Evolutionary conservation across 192 early-diverging fungal genomes (phyloP).

Genomic region (Podila epigama): DNA sequence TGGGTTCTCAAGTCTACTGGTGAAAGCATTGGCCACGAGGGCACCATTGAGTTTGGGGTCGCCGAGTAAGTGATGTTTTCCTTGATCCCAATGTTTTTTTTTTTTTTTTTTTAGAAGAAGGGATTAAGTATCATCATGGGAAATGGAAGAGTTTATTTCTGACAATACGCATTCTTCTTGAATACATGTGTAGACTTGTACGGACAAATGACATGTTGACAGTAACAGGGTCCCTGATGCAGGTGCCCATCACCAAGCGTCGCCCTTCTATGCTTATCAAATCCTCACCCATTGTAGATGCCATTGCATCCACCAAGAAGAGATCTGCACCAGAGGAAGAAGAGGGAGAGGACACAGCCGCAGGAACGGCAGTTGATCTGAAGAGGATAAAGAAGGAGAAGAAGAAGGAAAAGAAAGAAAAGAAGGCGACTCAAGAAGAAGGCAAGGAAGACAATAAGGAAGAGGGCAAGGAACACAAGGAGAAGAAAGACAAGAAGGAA

Average conservation of each 20-base stretch:
- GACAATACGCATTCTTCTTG: not conserved
- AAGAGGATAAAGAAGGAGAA: slow-evolving; percentile 55
- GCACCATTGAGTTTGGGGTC: slow-evolving; percentile 75
- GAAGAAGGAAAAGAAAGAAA: slow-evolving; percentile 31
- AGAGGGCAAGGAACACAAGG: slow-evolving; percentile 7
- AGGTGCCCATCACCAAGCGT: slow-evolving; percentile 27
- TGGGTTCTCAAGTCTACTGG: slow-evolving; percentile 76
- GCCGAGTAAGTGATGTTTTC: slow-evolving; percentile 61
- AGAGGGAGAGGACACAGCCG: not conserved
- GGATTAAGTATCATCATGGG: not conserved
- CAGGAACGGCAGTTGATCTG: slow-evolving; percentile 12
- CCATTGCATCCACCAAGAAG: slow-evolving; percentile 17
- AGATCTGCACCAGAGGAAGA: slow-evolving; percentile 45
- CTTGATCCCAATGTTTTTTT: no score
- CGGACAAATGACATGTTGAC: slow-evolving; percentile 85
- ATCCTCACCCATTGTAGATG: slow-evolving; percentile 10
- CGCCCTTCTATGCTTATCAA: slow-evolving; percentile 38
- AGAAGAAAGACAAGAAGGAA: slow-evolving; percentile 36
- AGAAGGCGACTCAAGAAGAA: not conserved
- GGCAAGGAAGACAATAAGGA: not conserved
- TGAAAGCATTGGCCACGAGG: slow-evolving; percentile 70
- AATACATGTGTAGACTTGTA: slow-evolving; percentile 62
- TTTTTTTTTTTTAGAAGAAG: not conserved
- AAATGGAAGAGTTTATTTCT: not conserved
- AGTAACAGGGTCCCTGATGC: slow-evolving; percentile 76